phyloP scores from a whole-genome alignment of 495 filamentous ascomycete species.

The Tuber magnatum region DNA sequence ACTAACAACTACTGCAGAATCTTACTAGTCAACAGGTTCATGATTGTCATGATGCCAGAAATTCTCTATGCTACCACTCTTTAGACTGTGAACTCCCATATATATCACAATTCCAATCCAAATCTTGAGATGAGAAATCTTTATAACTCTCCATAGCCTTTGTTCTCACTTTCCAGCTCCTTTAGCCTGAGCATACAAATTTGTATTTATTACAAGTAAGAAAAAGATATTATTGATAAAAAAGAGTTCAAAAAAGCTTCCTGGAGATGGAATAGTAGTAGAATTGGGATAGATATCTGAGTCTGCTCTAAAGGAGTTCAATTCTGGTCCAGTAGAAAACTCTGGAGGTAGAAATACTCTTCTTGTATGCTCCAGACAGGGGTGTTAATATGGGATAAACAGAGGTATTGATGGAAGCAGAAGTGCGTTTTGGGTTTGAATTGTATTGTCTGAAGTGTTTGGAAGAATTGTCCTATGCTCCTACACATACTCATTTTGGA shows the following conservation, averaged over 20 bases:
- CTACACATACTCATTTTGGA: too few relatives aligned
- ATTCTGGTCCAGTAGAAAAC: not conserved
- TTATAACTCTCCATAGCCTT: not conserved
- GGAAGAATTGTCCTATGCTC: too few relatives aligned
- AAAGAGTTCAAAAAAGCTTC: conserved; percentile 8
- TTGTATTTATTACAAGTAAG: too few relatives aligned
- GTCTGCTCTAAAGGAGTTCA: not conserved
- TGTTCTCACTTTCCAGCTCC: not conserved
- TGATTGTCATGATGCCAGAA: not conserved
- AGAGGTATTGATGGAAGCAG: not conserved
- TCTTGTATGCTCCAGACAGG: not conserved
- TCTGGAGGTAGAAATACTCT: not conserved
- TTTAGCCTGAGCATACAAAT: conserved; percentile 6
- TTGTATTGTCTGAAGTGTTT: too few relatives aligned
- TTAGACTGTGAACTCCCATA: conserved; percentile 8
- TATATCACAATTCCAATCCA: conserved; percentile 9
- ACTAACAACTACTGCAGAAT: not conserved
- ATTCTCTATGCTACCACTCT: not conserved
- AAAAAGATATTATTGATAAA: not conserved
- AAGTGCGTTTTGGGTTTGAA: not conserved
- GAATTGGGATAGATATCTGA: not conserved
- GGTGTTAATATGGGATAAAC: not conserved
- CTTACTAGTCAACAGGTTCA: not conserved
- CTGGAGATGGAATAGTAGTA: not conserved
- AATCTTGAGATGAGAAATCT: not conserved